These are phyloP conservation scores for Marchantia paleacea DNA, from an alignment of 225 moss, liverwort and hornwort genomes.

Conservation along the genomic window DNA sequence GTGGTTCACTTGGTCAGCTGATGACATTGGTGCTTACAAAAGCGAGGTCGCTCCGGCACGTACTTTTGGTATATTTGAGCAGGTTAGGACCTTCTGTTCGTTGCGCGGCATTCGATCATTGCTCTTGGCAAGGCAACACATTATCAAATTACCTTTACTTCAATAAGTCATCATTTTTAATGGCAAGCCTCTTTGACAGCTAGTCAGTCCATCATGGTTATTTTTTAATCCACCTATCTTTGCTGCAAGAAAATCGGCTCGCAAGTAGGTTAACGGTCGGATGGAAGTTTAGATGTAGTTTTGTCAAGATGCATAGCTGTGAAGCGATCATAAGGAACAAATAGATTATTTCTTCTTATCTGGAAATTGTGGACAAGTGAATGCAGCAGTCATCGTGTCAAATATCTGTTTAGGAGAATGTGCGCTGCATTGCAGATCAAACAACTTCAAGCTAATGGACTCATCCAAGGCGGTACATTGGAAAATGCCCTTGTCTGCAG, in stretches of 20 bases:
- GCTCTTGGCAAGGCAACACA: not conserved
- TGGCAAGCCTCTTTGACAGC: too few relatives aligned
- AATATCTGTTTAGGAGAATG: conserved; percentile 21
- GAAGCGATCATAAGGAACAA: not conserved
- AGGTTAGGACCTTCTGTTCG: conserved; percentile 31
- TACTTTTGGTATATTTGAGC: conserved; percentile 92
- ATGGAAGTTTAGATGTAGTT: not conserved
- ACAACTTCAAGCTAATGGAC: conserved; percentile 69
- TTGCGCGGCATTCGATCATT: not conserved
- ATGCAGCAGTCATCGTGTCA: conserved; percentile 25
- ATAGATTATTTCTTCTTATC: conserved; percentile 6
- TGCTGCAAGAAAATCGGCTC: too few relatives aligned
- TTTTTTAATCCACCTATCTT: too few relatives aligned
- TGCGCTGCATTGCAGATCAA: conserved; percentile 55
- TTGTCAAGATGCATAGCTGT: not conserved
- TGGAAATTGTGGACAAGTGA: conserved; percentile 19
- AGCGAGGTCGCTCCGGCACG: conserved; percentile 82
- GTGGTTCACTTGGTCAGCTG: conserved; percentile 88
- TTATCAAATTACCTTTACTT: not conserved
- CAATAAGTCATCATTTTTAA: too few relatives aligned
- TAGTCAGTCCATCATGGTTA: too few relatives aligned
- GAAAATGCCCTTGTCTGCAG: conserved; percentile 93
- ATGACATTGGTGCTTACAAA: conserved; percentile 50
- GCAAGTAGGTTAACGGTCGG: too few relatives aligned
- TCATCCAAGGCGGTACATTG: conserved; percentile 90